Base-by-base conservation (phyloP, 1,284 basidiomycete genomes). In the Hemileccinum hortonii region DNA sequence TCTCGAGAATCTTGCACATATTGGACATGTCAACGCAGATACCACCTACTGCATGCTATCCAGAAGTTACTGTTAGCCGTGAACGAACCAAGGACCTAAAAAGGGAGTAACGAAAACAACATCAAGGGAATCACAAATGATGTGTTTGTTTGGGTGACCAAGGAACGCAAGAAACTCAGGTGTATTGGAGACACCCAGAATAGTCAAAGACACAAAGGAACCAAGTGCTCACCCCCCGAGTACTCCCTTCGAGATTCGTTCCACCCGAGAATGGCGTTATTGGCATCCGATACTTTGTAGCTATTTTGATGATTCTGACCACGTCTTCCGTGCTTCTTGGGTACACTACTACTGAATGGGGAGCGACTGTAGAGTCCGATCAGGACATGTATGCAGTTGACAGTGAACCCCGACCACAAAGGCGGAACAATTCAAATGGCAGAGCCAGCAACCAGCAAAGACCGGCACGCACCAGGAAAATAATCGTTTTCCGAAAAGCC, bases 1-100 rank as follows among this genome's bases (percentile, higher is more conserved):
- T 84, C 49, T 80, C 78, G 16, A 96, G 63, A 47, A 98, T 89
- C 55, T 82, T 80, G 69, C 94, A 83, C 95, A 98, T 98, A 14
- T 73, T 73, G 1, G 83, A 84, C 71, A 98, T 74, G 69, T 98
- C 94, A 22, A 98, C 74, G 55, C 89, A 93, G 52, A 96, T 92
- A 6, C 90, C 86, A 12, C 90, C 90, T 7, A 67, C 66, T 50
- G 77, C 52, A 69, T 74, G 71, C 82, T 86, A 39, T 35, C 19
- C 19, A 40, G 7, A 32, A 14, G 44, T 63, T n/a, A n/a, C n/a
- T n/a, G n/a, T n/a, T 44, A 65, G 49, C 33, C 37, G 24, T 19
- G 22, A 42, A 38, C 6, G 36, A 40, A 6, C 8, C 26, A 7
- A 26, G 8, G 2, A 26, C 8, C 26, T 26, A 26, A 7, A 24